Conservation (phyloP, 2,329 filamentous ascomycete species). For the Fusarium nisikadoi region DNA sequence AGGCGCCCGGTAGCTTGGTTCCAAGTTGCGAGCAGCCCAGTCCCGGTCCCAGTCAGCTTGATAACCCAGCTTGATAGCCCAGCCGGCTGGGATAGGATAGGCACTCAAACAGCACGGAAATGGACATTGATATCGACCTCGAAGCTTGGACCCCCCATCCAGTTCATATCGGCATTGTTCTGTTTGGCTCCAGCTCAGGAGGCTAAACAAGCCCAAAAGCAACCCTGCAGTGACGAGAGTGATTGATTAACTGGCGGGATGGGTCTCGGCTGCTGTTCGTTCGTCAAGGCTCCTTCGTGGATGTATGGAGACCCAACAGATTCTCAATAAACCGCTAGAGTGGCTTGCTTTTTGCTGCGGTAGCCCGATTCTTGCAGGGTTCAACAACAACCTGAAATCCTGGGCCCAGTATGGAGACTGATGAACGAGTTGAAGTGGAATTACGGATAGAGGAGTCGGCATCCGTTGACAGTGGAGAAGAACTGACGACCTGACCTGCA, state of each 20-base stretch:
- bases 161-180: constrained; percentile 16
- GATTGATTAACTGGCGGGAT: constrained; percentile 21
- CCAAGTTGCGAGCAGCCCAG: constrained; percentile 7
- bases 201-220: constrained; percentile 22
- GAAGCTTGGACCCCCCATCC: constrained; percentile 19
- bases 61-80: constrained; percentile 17
- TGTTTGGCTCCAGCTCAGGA: constrained; percentile 8
- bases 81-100: constrained; percentile 3
- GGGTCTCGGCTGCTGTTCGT: constrained; percentile 14
- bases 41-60: not conserved
- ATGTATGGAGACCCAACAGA: constrained; percentile 32
- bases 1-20: constrained; percentile 27
- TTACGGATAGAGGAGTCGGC: constrained; percentile 24
- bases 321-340: constrained; percentile 22
- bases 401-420: not conserved
- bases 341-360: constrained; percentile 38
- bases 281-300: constrained; percentile 1
- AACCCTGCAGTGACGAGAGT: constrained; percentile 17
- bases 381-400: constrained; percentile 29
- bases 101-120: not conserved
- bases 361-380: constrained; percentile 40
- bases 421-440: constrained; percentile 4
- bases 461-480: constrained; percentile 27
- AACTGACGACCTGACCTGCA: constrained; percentile 16
- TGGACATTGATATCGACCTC: constrained; percentile 1